Evolutionary conservation across 2,329 filamentous ascomycete species (phyloP), one percentile per base, ranked within the genome.

Genomic region (Diaporthe humulicola): DNA sequence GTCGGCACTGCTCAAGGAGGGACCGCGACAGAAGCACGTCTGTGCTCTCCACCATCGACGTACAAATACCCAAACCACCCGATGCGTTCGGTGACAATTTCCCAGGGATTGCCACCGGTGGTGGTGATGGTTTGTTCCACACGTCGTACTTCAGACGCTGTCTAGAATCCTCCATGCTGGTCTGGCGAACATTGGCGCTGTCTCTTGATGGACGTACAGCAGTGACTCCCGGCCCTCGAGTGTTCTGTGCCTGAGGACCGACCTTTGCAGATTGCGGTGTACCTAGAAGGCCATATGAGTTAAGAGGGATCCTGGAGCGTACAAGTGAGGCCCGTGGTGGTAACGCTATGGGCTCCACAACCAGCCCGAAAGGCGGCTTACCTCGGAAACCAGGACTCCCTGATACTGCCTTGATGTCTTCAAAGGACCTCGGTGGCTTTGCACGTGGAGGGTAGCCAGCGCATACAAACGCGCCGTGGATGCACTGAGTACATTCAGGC

Each of bases 401-500:
- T 19, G 45, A n/a, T 25, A 22, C 30, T 25, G 9, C 30, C n/a
- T 25, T 28, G 33, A 7, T 22, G 30, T 38, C 64, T 38, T 28
- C 10, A 28, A n/a, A 25, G 22, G 45, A 9, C 22, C 30, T 17
- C 10, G 45, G 15, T 14, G 14, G 10, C 40, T 33, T 52, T 22
- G 54, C 14, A 9, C 22, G 25, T 17, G 14, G 40, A 54, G 88
- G 90, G 79, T 93, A 93, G 77, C 92, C 91, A 38, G 86, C 84
- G 82, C 92, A 93, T n/a, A 25, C 22, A 25, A 50, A n/a, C 5
- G 22, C 45, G 22, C 22, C 22, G 67, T 87, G 87, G 52, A 89
- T 83, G 79, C 91, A 93, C 80, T 91, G 89, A 22, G 85, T 85
- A 80, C 91, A 93, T 33, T 86, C 83, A 10, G 91, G 91, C 73